Base-by-base conservation (phyloP, 352 stramenopile genomes). In the Pythium aquatile region DNA sequence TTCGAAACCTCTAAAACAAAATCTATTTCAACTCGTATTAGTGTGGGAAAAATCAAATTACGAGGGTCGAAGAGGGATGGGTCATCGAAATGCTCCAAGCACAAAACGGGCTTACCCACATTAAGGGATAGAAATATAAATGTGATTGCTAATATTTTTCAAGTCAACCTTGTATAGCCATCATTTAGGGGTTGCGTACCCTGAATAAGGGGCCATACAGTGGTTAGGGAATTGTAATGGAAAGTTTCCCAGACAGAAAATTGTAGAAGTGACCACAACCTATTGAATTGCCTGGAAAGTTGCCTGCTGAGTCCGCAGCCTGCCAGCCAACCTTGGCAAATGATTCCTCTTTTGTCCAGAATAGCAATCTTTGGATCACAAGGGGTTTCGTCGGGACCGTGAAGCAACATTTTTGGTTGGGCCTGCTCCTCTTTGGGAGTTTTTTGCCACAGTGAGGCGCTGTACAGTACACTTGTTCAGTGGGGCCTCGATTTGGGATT, bases 1-100 rank as follows among this genome's bases (percentile, higher is more conserved):
- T 58, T 44, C 30, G 52, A 58, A 58, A 58, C 52, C 52, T 58
- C 52, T 30, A 46, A 29, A 58, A 54, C 5, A 32, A 35, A 54
- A 54, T 54, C 17, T 54, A 54, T 54, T 54, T 54, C 47, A 54
- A 7, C 44, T n/a, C 5, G 11, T 35, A 20, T 4, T 54, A 3
- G 9, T 1, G 30, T 6, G 6, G 6, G 10, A 35, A 10, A 37
- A 8, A 54, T 54, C 3, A 35, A 29, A 54, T 54, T 54, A 54
- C 24, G 26, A 17, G 28, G 47, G 47, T 54, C 20, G 20, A 24
- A 24, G 29, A 3, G 44, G 44, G 44, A 1, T 51, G n/a, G 11
- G 35, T 14, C 11, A 1, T 42, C 1, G 35, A 24, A 24, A 24
- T 24, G 20, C 20, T 24, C 20, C 20, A 24, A 24, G 20, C 20